phyloP scores from a whole-genome alignment of 2,329 filamentous ascomycete genomes.

The Aspergillus vadensis region DNA sequence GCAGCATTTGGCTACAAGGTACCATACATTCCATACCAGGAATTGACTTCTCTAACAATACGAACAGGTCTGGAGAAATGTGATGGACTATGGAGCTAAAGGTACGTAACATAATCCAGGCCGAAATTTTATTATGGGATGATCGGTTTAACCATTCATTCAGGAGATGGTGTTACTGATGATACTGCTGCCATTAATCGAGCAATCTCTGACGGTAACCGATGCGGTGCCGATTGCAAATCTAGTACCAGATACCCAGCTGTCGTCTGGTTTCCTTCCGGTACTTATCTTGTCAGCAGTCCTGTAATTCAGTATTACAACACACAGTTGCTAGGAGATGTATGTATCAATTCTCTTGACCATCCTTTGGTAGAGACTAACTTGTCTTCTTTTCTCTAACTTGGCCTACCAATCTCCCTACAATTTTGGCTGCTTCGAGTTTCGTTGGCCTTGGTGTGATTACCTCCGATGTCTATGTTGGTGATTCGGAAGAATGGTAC shows the following conservation, averaged over 20 bases:
- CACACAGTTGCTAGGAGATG: conserved; percentile 25
- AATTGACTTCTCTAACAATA: no score
- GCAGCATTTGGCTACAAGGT: no score
- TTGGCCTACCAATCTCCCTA: conserved; percentile 9
- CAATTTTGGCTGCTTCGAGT: conserved; percentile 24
- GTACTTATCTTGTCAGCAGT: conserved; percentile 26
- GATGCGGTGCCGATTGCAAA: conserved; percentile 75
- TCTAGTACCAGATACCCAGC: conserved; percentile 73
- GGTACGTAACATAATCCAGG: no score
- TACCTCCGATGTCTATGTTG: conserved; percentile 24
- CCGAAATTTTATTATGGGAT: no score
- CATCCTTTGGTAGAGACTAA: background rate
- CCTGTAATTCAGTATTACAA: conserved; percentile 29
- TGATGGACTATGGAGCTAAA: no score
- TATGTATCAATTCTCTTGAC: conserved; percentile 2
- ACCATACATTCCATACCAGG: no score
- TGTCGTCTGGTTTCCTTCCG: conserved; percentile 77
- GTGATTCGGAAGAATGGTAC: conserved; percentile 4
- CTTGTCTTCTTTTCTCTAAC: no score
- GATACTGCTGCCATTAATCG: conserved; percentile 79
- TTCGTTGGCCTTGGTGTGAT: conserved; percentile 28
- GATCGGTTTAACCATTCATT: no score
- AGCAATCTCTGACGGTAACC: conserved; percentile 69
- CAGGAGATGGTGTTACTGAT: conserved; percentile 39
- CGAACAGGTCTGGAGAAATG: no score